phyloP scores from a whole-genome alignment of 2,329 filamentous ascomycete genomes.

The Myriosclerotinia scirpicola region DNA sequence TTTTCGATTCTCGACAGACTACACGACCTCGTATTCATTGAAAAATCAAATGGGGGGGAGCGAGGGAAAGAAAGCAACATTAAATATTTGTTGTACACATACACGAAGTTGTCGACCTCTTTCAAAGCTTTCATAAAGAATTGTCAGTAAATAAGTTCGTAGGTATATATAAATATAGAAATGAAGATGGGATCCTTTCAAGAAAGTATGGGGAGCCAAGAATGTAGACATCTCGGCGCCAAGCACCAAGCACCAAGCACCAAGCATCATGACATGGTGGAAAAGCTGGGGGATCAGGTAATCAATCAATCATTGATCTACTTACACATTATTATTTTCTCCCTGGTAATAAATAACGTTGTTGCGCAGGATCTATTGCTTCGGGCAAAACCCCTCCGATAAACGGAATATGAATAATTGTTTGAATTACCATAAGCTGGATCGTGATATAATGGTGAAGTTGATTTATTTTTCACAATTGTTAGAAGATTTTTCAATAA shows the following conservation, averaged over 20 bases:
- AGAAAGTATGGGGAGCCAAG: constrained; percentile 23
- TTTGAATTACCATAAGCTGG: constrained; percentile 1
- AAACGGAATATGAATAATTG: neutral
- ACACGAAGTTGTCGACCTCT: constrained; percentile 38
- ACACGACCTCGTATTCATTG: neutral
- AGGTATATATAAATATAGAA: constrained; percentile 24
- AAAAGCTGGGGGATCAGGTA: constrained; percentile 10
- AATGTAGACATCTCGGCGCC: constrained; percentile 27
- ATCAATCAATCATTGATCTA: neutral
- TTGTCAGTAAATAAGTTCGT: neutral
- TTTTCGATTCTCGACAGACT: neutral
- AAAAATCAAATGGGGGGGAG: neutral
- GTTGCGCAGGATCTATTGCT: constrained; percentile 18
- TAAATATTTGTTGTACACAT: constrained; percentile 25
- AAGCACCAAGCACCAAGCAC: constrained; percentile 15
- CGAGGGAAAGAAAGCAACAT: neutral
- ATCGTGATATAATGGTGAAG: neutral
- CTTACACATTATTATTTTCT: constrained; percentile 22
- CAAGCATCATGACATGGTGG: too few species aligned
- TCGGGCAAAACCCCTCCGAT: constrained; percentile 13
- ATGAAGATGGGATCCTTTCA: neutral
- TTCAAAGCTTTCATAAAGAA: constrained; percentile 32
- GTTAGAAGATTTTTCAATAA: neutral
- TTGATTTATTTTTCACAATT: neutral
- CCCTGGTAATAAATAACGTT: neutral